These are phyloP conservation scores for Apiospora rasikravindrae DNA, from an alignment of 2,329 filamentous ascomycete genomes.

Conservation along the genomic window DNA sequence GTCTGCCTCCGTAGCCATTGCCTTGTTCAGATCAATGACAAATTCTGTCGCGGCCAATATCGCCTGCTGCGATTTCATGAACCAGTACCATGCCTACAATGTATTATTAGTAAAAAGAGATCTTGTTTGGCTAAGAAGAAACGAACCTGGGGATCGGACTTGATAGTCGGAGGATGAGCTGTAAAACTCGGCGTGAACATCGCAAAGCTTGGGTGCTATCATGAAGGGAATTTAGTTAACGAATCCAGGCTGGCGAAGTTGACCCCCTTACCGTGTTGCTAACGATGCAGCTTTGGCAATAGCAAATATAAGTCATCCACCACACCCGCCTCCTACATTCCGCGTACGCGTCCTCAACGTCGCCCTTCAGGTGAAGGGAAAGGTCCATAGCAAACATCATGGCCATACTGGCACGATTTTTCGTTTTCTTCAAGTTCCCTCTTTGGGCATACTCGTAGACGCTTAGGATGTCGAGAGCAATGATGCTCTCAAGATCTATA, in stretches of 20 bases:
- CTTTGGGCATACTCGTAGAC: slow-evolving; percentile 60
- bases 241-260: neutral
- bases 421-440: slow-evolving; percentile 59
- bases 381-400: slow-evolving; percentile 52
- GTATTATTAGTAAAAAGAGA: slow-evolving; percentile 25
- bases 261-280: slow-evolving; percentile 49
- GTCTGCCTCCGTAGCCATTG: slow-evolving; percentile 43
- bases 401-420: slow-evolving; percentile 52
- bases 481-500: slow-evolving; percentile 51
- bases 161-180: slow-evolving; percentile 47
- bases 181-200: slow-evolving; percentile 51
- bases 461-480: slow-evolving; percentile 54
- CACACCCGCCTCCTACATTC: slow-evolving; percentile 54
- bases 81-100: slow-evolving; percentile 47
- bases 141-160: slow-evolving; percentile 46
- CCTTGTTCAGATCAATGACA: slow-evolving; percentile 52
- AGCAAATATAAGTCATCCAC: slow-evolving; percentile 61
- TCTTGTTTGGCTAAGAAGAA: neutral
- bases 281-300: slow-evolving; percentile 56
- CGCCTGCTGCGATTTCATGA: slow-evolving; percentile 53
- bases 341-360: slow-evolving; percentile 45
- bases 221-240: slow-evolving; percentile 9
- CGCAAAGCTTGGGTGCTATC: slow-evolving; percentile 49
- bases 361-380: slow-evolving; percentile 46
- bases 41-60: slow-evolving; percentile 54